phyloP scores from a whole-genome alignment of 768 basidiomycete species.

The Coprinopsis strossmayeri region DNA sequence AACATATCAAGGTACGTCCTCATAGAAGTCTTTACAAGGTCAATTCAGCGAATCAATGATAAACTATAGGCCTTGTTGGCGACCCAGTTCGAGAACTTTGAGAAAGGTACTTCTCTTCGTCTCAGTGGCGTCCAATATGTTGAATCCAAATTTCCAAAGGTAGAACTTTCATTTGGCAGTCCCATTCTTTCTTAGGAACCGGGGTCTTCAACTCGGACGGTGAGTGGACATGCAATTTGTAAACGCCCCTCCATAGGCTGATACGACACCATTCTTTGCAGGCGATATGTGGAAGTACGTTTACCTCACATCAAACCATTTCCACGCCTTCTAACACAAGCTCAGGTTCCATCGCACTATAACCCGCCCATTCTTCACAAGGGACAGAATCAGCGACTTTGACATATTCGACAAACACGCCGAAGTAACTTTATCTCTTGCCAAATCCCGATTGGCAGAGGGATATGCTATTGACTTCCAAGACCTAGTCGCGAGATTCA shows the following conservation, averaged over 20 bases:
- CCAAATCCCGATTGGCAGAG: background rate
- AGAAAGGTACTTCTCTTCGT: slow-evolving; percentile 38
- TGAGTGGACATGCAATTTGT: background rate
- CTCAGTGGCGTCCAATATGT: slow-evolving; percentile 24
- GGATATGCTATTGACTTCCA: slow-evolving; percentile 53
- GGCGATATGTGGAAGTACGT: slow-evolving; percentile 13
- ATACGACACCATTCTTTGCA: background rate
- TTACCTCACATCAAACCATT: background rate
- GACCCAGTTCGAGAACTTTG: slow-evolving; percentile 52
- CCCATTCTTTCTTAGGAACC: slow-evolving; percentile 46
- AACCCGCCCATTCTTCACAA: slow-evolving; percentile 63
- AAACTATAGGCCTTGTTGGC: no score
- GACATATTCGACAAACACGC: slow-evolving; percentile 54
- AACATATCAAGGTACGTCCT: no score
- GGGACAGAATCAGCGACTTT: slow-evolving; percentile 53
- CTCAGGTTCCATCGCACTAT: slow-evolving; percentile 53
- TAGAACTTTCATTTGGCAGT: slow-evolving; percentile 23
- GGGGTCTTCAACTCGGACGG: slow-evolving; percentile 71
- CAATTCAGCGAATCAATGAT: no score
- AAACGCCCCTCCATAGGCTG: background rate
- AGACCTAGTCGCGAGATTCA: background rate
- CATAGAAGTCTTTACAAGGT: no score
- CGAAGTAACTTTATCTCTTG: slow-evolving; percentile 25
- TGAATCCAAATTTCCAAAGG: no score
- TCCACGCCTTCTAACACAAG: background rate